A percentile compares a stretch with the other conserved stretches of the same genome.
Conservation (phyloP, 148 eudicot genomes). For the Chenopodium album region DNA sequence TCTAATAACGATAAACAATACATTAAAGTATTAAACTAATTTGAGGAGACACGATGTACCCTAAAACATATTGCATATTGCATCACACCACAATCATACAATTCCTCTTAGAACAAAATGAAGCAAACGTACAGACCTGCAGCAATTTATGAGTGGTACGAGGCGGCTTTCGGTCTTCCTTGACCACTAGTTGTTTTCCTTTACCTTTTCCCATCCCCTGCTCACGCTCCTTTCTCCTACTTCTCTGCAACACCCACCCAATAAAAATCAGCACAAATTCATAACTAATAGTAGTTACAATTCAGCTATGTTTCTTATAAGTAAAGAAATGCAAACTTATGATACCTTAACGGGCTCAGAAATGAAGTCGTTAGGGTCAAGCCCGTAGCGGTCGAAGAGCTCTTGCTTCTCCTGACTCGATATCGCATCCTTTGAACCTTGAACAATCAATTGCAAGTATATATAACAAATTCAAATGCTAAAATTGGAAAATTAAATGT, state of each 20-base stretch:
- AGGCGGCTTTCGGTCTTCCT: conserved; percentile 43
- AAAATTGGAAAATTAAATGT: background rate
- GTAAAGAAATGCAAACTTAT: background rate
- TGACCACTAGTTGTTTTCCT: conserved; percentile 34
- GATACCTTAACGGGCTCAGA: conserved; percentile 61
- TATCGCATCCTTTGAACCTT: conserved; percentile 43
- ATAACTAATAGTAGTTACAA: too few relatives aligned
- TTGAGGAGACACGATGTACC: too few relatives aligned
- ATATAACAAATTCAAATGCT: background rate
- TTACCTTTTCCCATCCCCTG: conserved; percentile 26
- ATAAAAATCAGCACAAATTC: too few relatives aligned
- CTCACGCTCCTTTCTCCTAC: conserved; percentile 46
- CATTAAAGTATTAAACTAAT: too few relatives aligned
- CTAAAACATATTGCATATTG: too few relatives aligned
- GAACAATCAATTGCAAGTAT: background rate
- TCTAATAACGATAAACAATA: too few relatives aligned
- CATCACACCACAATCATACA: background rate
- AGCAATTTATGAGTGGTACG: conserved; percentile 83
- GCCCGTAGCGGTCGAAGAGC: conserved; percentile 63
- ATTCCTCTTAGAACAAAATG: background rate
- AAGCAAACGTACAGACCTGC: conserved; percentile 44
- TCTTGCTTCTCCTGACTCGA: conserved; percentile 43
- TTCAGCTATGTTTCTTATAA: too few relatives aligned
- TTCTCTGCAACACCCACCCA: conserved; percentile 34
- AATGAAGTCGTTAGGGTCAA: conserved; percentile 63